These are phyloP conservation scores for Myotisia sp. DNA, from an alignment of 2,329 filamentous ascomycete species.

Conservation along the genomic window DNA sequence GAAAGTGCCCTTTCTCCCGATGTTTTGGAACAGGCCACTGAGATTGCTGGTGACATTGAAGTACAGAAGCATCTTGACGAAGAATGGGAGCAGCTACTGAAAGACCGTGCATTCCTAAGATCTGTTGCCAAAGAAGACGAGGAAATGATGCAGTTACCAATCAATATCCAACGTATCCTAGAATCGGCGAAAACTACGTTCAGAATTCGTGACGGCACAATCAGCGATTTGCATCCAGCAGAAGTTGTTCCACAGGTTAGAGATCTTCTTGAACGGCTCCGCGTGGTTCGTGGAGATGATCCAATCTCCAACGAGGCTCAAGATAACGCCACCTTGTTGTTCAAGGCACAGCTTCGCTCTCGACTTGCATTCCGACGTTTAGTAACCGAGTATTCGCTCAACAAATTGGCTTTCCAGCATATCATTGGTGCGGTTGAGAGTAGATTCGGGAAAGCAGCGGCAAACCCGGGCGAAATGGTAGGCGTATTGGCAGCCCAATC, in stretches of 20 bases:
- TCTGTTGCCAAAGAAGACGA: conserved; percentile 61
- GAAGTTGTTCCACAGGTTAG: conserved; percentile 73
- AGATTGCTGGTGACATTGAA: conserved; percentile 74
- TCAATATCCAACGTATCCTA: conserved; percentile 84
- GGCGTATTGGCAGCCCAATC: conserved; percentile 95
- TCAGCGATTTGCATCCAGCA: conserved; percentile 77
- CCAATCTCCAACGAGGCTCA: conserved; percentile 74
- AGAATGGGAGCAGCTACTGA: conserved; percentile 65
- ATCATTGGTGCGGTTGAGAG: conserved; percentile 81
- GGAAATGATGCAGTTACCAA: conserved; percentile 75
- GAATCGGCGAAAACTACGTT: conserved; percentile 83
- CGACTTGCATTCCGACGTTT: conserved; percentile 85
- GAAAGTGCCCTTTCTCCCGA: conserved; percentile 49
- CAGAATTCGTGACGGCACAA: conserved; percentile 68
- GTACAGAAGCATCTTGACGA: conserved; percentile 75
- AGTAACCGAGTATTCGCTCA: conserved; percentile 70
- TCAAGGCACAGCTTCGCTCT: conserved; percentile 83
- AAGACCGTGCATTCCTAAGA: conserved; percentile 64
- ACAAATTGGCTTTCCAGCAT: conserved; percentile 83
- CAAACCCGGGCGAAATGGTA: conserved; percentile 95
- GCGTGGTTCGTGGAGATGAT: conserved; percentile 77
- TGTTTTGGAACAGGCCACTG: conserved; percentile 70
- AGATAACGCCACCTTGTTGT: conserved; percentile 70
- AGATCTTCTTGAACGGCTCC: conserved; percentile 58
- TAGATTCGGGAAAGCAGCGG: conserved; percentile 70